Base-by-base conservation (phyloP, 768 basidiomycete genomes). In the Porphyrellus cyaneotinctus region DNA sequence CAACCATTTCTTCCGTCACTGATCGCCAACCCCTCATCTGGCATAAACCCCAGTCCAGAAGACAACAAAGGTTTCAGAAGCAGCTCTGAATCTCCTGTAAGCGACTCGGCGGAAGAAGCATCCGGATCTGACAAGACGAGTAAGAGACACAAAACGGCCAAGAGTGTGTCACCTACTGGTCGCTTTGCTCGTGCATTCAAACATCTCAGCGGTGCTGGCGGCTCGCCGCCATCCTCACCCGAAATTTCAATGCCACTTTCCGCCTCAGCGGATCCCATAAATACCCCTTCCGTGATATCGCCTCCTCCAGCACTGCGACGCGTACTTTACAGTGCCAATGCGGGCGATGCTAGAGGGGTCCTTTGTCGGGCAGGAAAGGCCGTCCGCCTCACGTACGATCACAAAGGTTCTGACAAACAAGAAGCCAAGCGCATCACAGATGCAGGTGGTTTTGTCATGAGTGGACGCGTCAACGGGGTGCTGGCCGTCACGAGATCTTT, bases 371-470 rank as follows among this genome's bases (percentile, higher is more conserved):
- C 78, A 13, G 97, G 97, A 26, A 88, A 83, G 60, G 97, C 93
- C 6, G 85, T 98, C 4, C 80, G 97, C 41, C 72, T 99, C 64
- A 97, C 97, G 18, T 98, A 99, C 67, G 97, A 99, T 66, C 97
- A 99, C 77, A 99, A 99, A 69, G 97, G 97, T 28, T 87, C 88
- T 6, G 97, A 99, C 69, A 87, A 88, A 64, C 93, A 95, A 69
- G 97, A 99, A 72, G 95, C 95, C 18, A 97, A 97, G 72, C 83
- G 97, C 20, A 98, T 99, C 68, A 94, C 81, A 44, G 97, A 98
- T 65, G 97, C 97, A 0, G 97, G 97, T 11, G 97, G 97, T 2
- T 99, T 98, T 66, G 95, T 99, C 20, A 86, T 99, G 89, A 95
- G 95, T 64, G 97, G 95, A 57, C 83, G 97, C 13, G 97, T 99